A percentile compares a stretch with the other conserved stretches of the same genome.
Conservation (phyloP, 352 stramenopile genomes). For the Pythium sp. region DNA sequence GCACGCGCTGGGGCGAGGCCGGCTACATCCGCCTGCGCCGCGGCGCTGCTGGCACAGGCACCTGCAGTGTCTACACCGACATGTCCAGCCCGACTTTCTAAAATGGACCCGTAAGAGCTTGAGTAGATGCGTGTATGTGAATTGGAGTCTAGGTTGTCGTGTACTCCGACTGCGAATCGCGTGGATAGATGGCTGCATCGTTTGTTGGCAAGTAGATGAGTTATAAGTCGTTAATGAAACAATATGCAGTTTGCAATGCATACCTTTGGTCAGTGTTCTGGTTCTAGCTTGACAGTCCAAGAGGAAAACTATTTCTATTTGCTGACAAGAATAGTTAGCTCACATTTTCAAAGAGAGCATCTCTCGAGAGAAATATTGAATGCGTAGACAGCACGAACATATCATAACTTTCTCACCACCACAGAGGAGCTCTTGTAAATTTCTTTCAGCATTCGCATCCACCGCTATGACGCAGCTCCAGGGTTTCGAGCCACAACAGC, state of each 20-base stretch:
- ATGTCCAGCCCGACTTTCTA: too few species aligned
- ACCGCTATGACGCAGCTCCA: conserved; percentile 11
- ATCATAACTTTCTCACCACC: not conserved
- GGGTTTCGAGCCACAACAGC: not conserved
- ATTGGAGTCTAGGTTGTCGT: too few species aligned
- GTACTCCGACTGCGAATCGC: too few species aligned
- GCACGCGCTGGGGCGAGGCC: conserved; percentile 89
- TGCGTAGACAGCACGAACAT: not conserved
- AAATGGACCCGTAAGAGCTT: too few species aligned
- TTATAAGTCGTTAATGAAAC: too few species aligned
- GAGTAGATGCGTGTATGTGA: too few species aligned
- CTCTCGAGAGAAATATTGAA: not conserved
- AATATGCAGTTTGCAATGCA: too few species aligned
- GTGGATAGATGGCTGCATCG: too few species aligned
- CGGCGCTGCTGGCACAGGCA: conserved; percentile 34
- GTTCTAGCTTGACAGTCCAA: too few species aligned
- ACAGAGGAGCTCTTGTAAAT: not conserved
- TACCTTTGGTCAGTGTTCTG: too few species aligned
- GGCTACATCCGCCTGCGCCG: conserved; percentile 93
- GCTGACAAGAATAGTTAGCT: conserved; percentile 2
- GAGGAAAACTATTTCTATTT: not conserved
- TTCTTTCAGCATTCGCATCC: not conserved
- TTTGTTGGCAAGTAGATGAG: too few species aligned
- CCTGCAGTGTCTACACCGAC: too few species aligned
- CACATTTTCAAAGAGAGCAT: not conserved